phyloP scores from a whole-genome alignment of 2,329 filamentous ascomycete genomes.

The Epichloe gansuensis region DNA sequence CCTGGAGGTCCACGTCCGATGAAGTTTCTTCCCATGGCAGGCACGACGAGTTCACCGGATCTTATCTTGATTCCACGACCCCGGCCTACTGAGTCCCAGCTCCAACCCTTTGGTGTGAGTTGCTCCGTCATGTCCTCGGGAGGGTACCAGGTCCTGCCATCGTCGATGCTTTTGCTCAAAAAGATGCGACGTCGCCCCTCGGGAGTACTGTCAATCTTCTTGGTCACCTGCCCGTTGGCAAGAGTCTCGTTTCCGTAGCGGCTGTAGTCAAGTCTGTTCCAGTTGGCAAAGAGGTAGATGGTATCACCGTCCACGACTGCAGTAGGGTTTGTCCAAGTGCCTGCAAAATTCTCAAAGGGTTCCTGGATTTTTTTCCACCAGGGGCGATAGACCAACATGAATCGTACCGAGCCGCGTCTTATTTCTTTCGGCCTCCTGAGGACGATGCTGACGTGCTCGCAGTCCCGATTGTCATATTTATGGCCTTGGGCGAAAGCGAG shows the following conservation, averaged over 20 bases:
- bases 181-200: conserved; percentile 13
- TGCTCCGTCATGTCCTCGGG: conserved; percentile 12
- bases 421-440: conserved; percentile 8
- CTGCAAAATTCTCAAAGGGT: conserved; percentile 12
- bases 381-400: too few relatives aligned
- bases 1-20: conserved; percentile 11
- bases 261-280: conserved; percentile 16
- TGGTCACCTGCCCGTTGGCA: conserved; percentile 10
- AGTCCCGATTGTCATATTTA: conserved; percentile 15
- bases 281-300: conserved; percentile 19
- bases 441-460: conserved; percentile 18
- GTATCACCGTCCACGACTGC: conserved; percentile 17
- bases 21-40: conserved; percentile 12
- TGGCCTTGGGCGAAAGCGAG: conserved; percentile 16
- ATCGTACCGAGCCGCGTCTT: accelerated
- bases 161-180: conserved; percentile 13
- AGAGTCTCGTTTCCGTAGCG: conserved; percentile 13
- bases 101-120: conserved; percentile 9
- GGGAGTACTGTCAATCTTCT: conserved; percentile 11
- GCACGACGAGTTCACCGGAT: conserved; percentile 12
- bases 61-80: conserved; percentile 12
- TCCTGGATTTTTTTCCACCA: conserved; percentile 14
- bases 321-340: conserved; percentile 19
- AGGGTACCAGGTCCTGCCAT: conserved; percentile 13
- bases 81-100: conserved; percentile 13